Conservation (phyloP, 2,329 filamentous ascomycete species). For the Fusarium bactridioides region DNA sequence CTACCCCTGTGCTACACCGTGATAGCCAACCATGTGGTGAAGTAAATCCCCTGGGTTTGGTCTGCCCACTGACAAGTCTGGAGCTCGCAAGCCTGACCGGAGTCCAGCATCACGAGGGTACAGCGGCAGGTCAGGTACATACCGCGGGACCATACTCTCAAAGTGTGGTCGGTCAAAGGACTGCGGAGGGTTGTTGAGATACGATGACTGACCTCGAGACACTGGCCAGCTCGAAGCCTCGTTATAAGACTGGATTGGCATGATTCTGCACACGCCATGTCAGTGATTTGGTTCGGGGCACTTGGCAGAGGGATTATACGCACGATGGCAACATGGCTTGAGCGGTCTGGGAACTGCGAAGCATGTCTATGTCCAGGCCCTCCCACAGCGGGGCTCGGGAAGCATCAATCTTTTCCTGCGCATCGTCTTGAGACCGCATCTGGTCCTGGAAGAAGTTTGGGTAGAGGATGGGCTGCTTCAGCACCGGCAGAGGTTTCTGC, state of each 20-base stretch:
- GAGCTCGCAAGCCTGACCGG: conserved; percentile 14
- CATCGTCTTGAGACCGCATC: background rate
- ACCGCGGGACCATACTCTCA: conserved; percentile 1
- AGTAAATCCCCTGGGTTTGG: background rate
- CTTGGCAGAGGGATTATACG: background rate
- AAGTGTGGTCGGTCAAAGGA: conserved; percentile 12
- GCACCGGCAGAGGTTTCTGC: conserved; percentile 28
- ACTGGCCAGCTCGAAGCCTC: conserved; percentile 18
- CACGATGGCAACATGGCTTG: conserved; percentile 23
- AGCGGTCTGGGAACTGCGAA: background rate
- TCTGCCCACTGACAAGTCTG: background rate
- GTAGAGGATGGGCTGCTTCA: conserved; percentile 3
- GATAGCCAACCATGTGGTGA: conserved; percentile 7
- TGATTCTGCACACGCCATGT: conserved; percentile 14
- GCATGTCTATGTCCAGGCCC: background rate
- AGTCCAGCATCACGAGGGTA: conserved; percentile 3
- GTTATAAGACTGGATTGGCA: conserved; percentile 2
- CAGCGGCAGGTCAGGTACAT: conserved; percentile 3
- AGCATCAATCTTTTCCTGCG: conserved; percentile 12
- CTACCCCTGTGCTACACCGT: conserved; percentile 10
- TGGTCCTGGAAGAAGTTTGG: conserved; percentile 6
- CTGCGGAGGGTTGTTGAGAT: background rate
- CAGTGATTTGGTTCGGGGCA: background rate
- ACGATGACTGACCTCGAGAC: conserved; percentile 4
- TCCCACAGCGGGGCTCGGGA: conserved; percentile 2